Evolutionary conservation across 148 eudicot genomes (phyloP).

Genomic region (Rheum nobile): DNA sequence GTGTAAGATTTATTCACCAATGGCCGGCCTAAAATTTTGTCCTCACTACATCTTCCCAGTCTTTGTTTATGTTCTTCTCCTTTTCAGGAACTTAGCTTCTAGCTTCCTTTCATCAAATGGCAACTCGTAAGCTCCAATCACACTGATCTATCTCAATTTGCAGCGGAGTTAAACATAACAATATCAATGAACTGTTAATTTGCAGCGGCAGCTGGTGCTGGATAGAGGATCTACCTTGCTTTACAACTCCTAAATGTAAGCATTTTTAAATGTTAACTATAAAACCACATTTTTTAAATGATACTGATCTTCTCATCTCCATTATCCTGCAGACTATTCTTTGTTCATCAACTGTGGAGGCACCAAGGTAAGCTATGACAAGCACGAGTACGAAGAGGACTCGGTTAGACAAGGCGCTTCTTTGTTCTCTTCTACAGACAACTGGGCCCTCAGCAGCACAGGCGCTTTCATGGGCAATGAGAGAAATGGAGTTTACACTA

Average conservation of each 20-base stretch:
- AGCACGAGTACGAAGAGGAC: conserved; percentile 47
- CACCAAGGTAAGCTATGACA: conserved; percentile 19
- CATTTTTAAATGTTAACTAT: not conserved
- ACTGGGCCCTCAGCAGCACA: conserved; percentile 77
- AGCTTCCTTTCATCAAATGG: conserved; percentile 18
- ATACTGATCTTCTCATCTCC: not conserved
- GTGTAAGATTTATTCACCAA: conserved; percentile 25
- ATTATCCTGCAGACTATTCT: conserved; percentile 36
- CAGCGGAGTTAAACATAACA: not conserved
- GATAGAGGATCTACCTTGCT: conserved; percentile 34
- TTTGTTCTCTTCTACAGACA: conserved; percentile 25
- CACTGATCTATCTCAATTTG: not conserved
- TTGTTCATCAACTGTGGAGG: conserved; percentile 84
- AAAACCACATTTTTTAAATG: not conserved
- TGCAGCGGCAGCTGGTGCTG: conserved; percentile 39
- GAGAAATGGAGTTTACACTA: conserved; percentile 16
- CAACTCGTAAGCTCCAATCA: conserved; percentile 25
- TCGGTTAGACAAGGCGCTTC: conserved; percentile 27
- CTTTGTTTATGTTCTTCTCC: not conserved
- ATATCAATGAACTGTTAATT: not conserved
- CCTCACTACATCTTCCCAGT: not conserved
- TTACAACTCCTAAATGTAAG: conserved; percentile 25
- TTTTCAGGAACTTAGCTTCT: conserved; percentile 40
- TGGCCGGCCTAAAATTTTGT: no score
- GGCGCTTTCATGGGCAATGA: conserved; percentile 36